Base-by-base conservation (phyloP, 2,329 filamentous ascomycete species). In the Rachicladosporium sp. region DNA sequence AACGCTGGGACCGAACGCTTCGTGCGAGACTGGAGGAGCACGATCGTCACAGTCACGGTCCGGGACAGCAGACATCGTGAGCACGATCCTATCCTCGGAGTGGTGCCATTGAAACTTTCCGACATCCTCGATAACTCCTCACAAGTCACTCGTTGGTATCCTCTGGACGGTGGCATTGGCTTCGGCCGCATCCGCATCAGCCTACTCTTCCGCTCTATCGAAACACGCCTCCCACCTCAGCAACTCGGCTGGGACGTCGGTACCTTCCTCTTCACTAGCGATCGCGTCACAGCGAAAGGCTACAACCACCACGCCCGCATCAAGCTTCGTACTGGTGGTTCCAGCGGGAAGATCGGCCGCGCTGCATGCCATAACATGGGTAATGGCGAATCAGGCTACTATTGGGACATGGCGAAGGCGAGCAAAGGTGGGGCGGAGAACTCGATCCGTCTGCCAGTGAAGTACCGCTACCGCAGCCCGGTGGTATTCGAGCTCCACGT, bases 1-100 rank as follows among this genome's bases (percentile, higher is more conserved):
- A 95, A 96, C 51, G 88, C 91, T 3, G 89, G 89, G 43, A 95
- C 88, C 0, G 91, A 98, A 56, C 76, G 82, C 9, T 96, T 96
- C 52, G 68, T 96, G 23, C 80, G 89, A 13, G 89, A 98, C 56
- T 98, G 91, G 91, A 74, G 86, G 46, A 91, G 84, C 11, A 73
- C 76, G 34, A 82, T 95, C 42, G 73, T 93, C 39, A 95, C 88
- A 0, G 71, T 96, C 36, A 83, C 85, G 1, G 87, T 95, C 10
- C 81, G 91, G 19, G 89, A 96, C 57, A 78, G 82, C 8, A 78
- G 89, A 29, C 84, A 95, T 60, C 74, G 89, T 39, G 80, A 98
- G 62, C 89, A 96, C 51, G 91, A 96, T 49, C 89, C 91, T 0
- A 86, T 98, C 44, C 76, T 96, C 27, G 91, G 91, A 31, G 82